A percentile compares a stretch with the other conserved stretches of the same genome.
These are phyloP conservation scores for Lipomyces japonicus DNA, from an alignment of 805 yeast species.

Conservation along the genomic window DNA sequence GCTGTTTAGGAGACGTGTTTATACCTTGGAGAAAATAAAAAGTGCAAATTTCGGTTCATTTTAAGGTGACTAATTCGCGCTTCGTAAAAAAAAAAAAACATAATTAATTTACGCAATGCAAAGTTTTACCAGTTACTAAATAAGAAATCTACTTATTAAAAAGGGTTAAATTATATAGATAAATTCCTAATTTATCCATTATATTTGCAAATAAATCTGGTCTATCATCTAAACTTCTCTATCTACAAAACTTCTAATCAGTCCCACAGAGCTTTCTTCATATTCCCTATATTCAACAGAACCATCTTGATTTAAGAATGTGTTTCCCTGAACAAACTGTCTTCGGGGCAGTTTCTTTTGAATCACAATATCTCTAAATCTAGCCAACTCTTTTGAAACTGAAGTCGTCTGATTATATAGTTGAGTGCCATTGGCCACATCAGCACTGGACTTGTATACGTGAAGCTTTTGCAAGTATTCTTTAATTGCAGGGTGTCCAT, in stretches of 20 bases:
- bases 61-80: no score
- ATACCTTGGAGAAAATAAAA: no score
- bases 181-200: no score
- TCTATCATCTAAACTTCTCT: constrained; percentile 42
- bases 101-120: no score
- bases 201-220: no score
- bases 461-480: constrained; percentile 70
- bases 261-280: constrained; percentile 65
- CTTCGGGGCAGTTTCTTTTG: constrained; percentile 75
- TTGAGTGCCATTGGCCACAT: constrained; percentile 57
- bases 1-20: no score
- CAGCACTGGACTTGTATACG: constrained; percentile 73
- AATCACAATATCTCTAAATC: constrained; percentile 64
- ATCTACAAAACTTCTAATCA: constrained; percentile 74
- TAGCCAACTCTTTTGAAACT: constrained; percentile 53
- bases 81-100: no score
- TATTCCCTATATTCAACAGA: constrained; percentile 63
- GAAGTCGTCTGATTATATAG: constrained; percentile 67
- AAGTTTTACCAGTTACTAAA: no score
- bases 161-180: no score
- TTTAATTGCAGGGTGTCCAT: constrained; percentile 70
- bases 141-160: no score
- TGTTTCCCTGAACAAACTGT: constrained; percentile 80
- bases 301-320: constrained; percentile 43
- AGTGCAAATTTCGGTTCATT: no score